These are phyloP conservation scores for Boehmeria nivea DNA, from an alignment of 306 rosid genomes.

Conservation along the genomic window DNA sequence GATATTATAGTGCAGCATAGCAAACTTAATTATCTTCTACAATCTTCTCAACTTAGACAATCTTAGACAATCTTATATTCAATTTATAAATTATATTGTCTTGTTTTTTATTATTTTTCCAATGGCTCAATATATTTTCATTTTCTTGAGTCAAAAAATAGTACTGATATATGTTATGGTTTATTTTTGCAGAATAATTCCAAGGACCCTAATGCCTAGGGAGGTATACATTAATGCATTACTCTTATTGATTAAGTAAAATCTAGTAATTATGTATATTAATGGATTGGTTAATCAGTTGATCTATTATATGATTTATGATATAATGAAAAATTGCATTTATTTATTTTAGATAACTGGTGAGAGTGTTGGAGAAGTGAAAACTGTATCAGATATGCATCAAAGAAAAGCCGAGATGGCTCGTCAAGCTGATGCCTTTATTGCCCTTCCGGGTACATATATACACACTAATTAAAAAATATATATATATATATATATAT, in stretches of 20 bases:
- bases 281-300: neutral
- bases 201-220: slow-evolving; percentile 81
- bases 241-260: neutral
- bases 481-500: neutral
- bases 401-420: slow-evolving; percentile 99
- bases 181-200: slow-evolving; percentile 67
- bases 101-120: neutral
- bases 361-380: slow-evolving; percentile 83
- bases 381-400: slow-evolving; percentile 93
- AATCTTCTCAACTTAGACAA: too few species aligned
- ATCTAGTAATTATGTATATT: neutral
- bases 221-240: slow-evolving; percentile 49
- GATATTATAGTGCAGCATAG: too few species aligned
- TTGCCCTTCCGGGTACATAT: slow-evolving; percentile 85
- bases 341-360: slow-evolving; percentile 67
- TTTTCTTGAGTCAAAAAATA: too few species aligned
- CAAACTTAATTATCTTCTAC: too few species aligned
- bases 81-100: neutral
- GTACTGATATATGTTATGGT: neutral
- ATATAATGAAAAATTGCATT: too few species aligned
- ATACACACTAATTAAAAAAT: neutral
- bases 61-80: too few species aligned
- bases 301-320: neutral
- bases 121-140: neutral
- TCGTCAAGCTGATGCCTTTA: slow-evolving; percentile 95